Percentiles rank a stretch among this genome's conserved stretches.
These are phyloP conservation scores for Nannochloropsis granulata DNA, from an alignment of 108 stramenopile genomes.

Conservation along the genomic window DNA sequence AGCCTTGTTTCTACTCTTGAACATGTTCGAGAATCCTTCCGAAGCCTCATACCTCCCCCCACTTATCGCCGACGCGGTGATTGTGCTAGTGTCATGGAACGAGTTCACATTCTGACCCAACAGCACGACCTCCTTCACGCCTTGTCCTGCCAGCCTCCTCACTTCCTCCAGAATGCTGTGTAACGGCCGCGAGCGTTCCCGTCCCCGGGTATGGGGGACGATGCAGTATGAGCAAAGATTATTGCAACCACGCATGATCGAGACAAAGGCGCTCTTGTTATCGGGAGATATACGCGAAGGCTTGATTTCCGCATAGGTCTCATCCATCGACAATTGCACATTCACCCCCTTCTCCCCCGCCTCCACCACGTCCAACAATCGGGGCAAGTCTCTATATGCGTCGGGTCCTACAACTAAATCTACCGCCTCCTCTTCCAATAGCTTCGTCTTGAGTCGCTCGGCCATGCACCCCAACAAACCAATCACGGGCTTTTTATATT, in stretches of 20 bases:
- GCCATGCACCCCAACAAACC: constrained; percentile 99
- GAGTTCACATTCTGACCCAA: constrained; percentile 97
- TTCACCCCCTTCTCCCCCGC: constrained; percentile 9
- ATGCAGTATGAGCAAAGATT: constrained; percentile 95
- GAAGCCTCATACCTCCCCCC: constrained; percentile 47
- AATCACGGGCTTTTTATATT: constrained; percentile 41
- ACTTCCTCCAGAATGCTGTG: constrained; percentile 66
- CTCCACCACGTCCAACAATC: constrained; percentile 45
- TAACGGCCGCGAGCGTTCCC: constrained; percentile 78
- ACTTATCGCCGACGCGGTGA: background rate
- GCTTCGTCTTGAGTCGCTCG: constrained; percentile 78
- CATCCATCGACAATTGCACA: constrained; percentile 67
- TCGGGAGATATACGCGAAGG: constrained; percentile 49
- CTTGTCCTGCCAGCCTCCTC: constrained; percentile 45
- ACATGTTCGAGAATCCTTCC: constrained; percentile 68
- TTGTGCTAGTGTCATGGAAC: constrained; percentile 60
- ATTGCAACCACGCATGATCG: constrained; percentile 94
- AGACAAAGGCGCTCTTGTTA: constrained; percentile 57
- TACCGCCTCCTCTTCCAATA: constrained; percentile 63
- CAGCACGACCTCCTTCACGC: constrained; percentile 75
- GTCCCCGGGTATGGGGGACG: constrained; percentile 87
- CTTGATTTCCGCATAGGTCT: constrained; percentile 91
- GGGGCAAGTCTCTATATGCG: constrained; percentile 91
- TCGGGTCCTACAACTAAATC: constrained; percentile 96
- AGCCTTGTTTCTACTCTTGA: constrained; percentile 50